A percentile compares a stretch with the other conserved stretches of the same genome.
Evolutionary conservation across 2,329 filamentous ascomycete genomes (phyloP).

Genomic region (Chaetothyriales sp.): DNA sequence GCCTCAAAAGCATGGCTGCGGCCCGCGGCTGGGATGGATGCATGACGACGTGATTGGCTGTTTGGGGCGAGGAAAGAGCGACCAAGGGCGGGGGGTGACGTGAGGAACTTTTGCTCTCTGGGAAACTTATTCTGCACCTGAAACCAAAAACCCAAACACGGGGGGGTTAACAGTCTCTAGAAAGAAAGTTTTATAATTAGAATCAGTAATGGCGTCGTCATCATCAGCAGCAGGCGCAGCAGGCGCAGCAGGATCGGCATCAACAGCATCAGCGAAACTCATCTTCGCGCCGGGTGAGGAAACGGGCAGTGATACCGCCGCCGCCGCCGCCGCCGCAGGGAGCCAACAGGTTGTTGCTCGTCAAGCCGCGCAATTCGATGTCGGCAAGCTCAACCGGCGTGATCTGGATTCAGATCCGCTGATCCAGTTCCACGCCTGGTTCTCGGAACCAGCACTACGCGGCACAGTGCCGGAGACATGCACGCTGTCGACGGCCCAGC

Average conservation of each 20-base stretch:
- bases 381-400: constrained; percentile 43
- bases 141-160: neutral
- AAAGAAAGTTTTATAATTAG: neutral
- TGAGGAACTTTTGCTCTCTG: neutral
- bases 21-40: too few species aligned
- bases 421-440: constrained; percentile 81
- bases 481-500: constrained; percentile 65
- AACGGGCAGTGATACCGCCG: constrained; percentile 22
- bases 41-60: neutral
- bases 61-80: neutral
- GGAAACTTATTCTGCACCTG: neutral
- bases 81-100: neutral
- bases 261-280: neutral
- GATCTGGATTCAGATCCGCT: constrained; percentile 55
- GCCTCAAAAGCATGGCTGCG: neutral
- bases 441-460: constrained; percentile 50
- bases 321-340: too few species aligned
- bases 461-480: constrained; percentile 76
- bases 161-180: neutral
- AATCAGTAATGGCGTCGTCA: neutral
- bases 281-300: constrained; percentile 1
- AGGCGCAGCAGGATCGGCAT: constrained; percentile 1
- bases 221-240: too few species aligned
- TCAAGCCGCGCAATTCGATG: constrained; percentile 64
- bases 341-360: constrained; percentile 39